These are phyloP conservation scores for Acacia pycnantha DNA, from an alignment of 331 rosid genomes.

Conservation along the genomic window DNA sequence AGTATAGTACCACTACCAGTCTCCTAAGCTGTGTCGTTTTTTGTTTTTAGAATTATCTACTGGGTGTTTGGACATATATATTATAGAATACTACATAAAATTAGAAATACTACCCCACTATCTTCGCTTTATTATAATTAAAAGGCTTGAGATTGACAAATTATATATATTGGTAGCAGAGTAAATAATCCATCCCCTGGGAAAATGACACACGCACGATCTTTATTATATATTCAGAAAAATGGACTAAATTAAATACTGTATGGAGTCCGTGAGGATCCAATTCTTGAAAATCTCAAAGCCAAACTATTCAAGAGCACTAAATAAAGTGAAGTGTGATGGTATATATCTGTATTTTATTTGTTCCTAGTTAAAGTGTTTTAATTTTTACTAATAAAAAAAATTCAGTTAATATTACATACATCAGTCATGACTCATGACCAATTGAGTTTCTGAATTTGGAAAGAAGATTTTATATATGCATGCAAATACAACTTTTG, in stretches of 20 bases:
- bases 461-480: not conserved
- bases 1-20: not conserved
- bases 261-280: conserved; percentile 17
- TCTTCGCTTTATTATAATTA: not conserved
- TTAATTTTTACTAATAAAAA: not conserved
- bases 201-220: conserved; percentile 12
- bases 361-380: not conserved
- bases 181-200: not conserved
- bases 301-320: conserved; percentile 30
- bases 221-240: not conserved
- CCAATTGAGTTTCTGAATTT: not conserved
- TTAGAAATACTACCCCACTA: too few relatives aligned
- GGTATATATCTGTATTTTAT: not conserved
- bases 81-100: too few relatives aligned
- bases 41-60: not conserved
- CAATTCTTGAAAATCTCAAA: conserved; percentile 28
- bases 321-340: not conserved
- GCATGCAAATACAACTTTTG: not conserved
- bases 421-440: not conserved
- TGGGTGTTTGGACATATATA: too few relatives aligned
- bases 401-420: not conserved
- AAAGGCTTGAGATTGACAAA: conserved; percentile 38
- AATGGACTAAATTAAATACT: not conserved
- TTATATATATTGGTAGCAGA: not conserved
- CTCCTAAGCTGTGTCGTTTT: not conserved